Base-by-base conservation (phyloP, 352 stramenopile genomes). In the Hyaloperonospora brassicae region DNA sequence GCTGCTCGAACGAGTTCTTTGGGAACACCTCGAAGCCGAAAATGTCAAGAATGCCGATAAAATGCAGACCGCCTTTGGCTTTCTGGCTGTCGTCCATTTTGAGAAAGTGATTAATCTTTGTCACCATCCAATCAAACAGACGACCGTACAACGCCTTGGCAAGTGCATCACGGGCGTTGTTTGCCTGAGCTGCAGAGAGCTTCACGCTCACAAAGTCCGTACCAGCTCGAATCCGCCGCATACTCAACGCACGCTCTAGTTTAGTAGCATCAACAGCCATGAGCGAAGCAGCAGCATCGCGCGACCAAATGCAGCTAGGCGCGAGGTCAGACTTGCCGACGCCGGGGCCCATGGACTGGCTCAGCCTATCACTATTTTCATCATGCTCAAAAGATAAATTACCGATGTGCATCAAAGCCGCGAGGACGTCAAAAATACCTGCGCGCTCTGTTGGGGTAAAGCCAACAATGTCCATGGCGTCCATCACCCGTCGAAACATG, bases 11-110 rank as follows among this genome's bases (percentile, higher is more conserved):
- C 48, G 78, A 92, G 58, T 96, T 96, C 55, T 87, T 72, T 17
- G 81, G 74, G 53, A 96, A 96, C n/a, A 90, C 79, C 49, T 97
- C 88, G 42, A 97, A 97, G 34, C 88, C 88, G 61, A 97, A 97
- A 54, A 97, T 96, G 68, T 97, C 88, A 2, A 97, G 66, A 47
- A 97, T 88, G 7, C 87, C 88, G 34, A 97, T 95, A 55, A 87
- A 93, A 38, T 86, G 76, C 36, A 73, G 57, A 10, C 64, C 61
- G 24, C 75, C 71, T 49, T 82, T 79, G 3, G 68, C 63, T 52
- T 76, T 86, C 50, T 88, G 69, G 34, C 70, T 73, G 54, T 92
- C 83, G 52, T 94, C 81, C 69, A 86, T 83, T 41, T 80, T 79
- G 40, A 91, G 57, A 41, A 89, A 87, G 36, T 86, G 75, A 64